Evolutionary conservation across 1,139 yeast genomes (phyloP).

Genomic region (Meyerozyma athensensis): DNA sequence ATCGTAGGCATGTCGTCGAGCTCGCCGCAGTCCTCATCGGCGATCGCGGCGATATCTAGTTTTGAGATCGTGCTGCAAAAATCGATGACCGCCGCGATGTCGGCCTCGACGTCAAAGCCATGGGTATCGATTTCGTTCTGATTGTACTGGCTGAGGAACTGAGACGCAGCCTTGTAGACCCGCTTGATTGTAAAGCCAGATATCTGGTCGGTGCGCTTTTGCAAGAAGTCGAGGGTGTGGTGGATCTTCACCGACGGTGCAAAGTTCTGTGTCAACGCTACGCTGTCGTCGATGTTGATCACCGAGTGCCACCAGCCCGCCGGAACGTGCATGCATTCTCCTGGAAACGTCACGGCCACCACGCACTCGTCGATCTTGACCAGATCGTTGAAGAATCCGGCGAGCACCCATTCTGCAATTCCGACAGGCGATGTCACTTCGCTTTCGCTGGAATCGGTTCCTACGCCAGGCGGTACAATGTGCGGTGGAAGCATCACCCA

Average conservation of each 20-base stretch:
- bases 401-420: constrained; percentile 82
- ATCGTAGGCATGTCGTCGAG: constrained; percentile 33
- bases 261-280: constrained; percentile 83
- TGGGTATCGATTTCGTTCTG: constrained; percentile 27
- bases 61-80: constrained; percentile 18
- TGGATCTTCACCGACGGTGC: constrained; percentile 62
- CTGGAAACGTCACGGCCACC: constrained; percentile 73
- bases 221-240: constrained; percentile 61
- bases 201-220: constrained; percentile 62
- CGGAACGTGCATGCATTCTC: constrained; percentile 86
- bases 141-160: constrained; percentile 17
- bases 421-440: constrained; percentile 93
- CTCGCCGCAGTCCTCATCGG: constrained; percentile 43
- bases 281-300: constrained; percentile 71
- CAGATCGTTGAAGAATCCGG: constrained; percentile 72
- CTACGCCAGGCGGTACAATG: constrained; percentile 79
- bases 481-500: constrained; percentile 89
- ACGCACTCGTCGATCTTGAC: constrained; percentile 45
- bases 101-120: constrained; percentile 7
- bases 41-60: constrained; percentile 19
- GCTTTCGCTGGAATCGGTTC: constrained; percentile 69
- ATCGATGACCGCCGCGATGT: constrained; percentile 13
- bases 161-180: constrained; percentile 35
- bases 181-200: constrained; percentile 70
- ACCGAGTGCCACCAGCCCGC: constrained; percentile 97